Evolutionary conservation across 306 rosid genomes (phyloP).

Genomic region (Parietaria judaica): DNA sequence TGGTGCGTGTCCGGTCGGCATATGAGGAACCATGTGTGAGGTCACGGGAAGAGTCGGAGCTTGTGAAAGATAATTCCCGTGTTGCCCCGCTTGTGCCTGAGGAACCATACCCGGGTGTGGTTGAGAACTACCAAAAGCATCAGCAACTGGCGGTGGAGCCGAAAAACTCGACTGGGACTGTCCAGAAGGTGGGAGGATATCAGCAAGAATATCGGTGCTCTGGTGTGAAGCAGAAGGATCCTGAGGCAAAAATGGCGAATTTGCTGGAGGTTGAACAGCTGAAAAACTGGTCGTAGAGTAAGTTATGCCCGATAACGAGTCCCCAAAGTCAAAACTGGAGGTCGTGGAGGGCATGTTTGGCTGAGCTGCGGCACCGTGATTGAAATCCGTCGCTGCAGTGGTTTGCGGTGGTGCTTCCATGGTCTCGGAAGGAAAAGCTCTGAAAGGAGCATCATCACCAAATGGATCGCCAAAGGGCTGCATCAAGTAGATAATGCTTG

Average conservation of each 20-base stretch:
- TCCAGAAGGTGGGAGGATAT: constrained; percentile 65
- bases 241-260: constrained; percentile 33
- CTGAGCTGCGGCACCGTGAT: constrained; percentile 31
- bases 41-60: constrained; percentile 36
- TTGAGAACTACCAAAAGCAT: constrained; percentile 41
- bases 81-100: constrained; percentile 53
- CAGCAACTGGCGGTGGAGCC: constrained; percentile 40
- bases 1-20: constrained; percentile 41
- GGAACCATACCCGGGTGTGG: constrained; percentile 28
- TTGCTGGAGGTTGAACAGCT: constrained; percentile 30
- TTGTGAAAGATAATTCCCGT: constrained; percentile 39
- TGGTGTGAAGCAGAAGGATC: constrained; percentile 37
- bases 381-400: constrained; percentile 18
- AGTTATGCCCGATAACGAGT: constrained; percentile 48
- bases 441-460: constrained; percentile 75
- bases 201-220: constrained; percentile 63
- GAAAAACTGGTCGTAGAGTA: constrained; percentile 36
- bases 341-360: constrained; percentile 35
- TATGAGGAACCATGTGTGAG: constrained; percentile 41
- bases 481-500: constrained; percentile 19
- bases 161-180: constrained; percentile 45
- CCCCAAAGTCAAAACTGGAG: constrained; percentile 46
- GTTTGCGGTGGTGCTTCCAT: constrained; percentile 41
- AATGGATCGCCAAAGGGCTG: constrained; percentile 85
- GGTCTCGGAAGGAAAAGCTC: constrained; percentile 50